Conservation (phyloP, 2,329 filamentous ascomycete genomes). For the Aspergillus pseudotamarii region DNA sequence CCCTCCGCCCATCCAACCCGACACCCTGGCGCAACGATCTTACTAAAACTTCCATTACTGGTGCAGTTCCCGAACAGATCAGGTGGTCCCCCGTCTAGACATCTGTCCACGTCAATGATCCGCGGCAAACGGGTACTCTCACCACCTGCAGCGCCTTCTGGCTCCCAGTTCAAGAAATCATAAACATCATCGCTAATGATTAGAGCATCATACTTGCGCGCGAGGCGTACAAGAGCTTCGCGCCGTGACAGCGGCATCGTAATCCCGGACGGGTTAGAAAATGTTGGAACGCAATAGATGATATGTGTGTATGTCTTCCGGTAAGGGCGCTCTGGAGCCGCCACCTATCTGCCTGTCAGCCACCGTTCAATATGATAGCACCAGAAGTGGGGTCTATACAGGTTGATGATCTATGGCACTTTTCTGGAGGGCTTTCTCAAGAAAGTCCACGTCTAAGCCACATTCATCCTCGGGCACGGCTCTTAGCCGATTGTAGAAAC, state of each 20-base stretch:
- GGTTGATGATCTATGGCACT: background rate
- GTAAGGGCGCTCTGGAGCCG: slow-evolving; percentile 52
- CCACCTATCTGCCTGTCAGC: background rate
- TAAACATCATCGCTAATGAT: slow-evolving; percentile 90
- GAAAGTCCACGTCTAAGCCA: slow-evolving; percentile 69
- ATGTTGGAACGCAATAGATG: slow-evolving; percentile 86
- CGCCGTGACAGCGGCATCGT: slow-evolving; percentile 74
- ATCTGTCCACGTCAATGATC: slow-evolving; percentile 74
- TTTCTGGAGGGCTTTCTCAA: slow-evolving; percentile 49
- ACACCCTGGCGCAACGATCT: slow-evolving; percentile 76
- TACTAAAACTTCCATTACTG: slow-evolving; percentile 75
- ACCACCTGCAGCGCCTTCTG: slow-evolving; percentile 35
- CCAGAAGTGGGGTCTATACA: background rate
- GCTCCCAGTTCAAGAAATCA: slow-evolving; percentile 80
- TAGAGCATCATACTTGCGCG: slow-evolving; percentile 75
- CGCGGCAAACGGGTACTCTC: slow-evolving; percentile 53
- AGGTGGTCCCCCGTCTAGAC: slow-evolving; percentile 63
- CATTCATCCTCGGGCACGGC: slow-evolving; percentile 75
- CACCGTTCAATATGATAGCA: slow-evolving; percentile 14
- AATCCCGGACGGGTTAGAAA: slow-evolving; percentile 82
- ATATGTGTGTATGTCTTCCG: slow-evolving; percentile 82
- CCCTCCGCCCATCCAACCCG: slow-evolving; percentile 83
- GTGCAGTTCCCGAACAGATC: slow-evolving; percentile 75
- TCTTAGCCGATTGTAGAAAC: slow-evolving; percentile 67
- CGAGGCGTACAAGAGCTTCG: slow-evolving; percentile 69